Evolutionary conservation across 208 protist genomes (phyloP).

Genomic region (Porcisia deanei): DNA sequence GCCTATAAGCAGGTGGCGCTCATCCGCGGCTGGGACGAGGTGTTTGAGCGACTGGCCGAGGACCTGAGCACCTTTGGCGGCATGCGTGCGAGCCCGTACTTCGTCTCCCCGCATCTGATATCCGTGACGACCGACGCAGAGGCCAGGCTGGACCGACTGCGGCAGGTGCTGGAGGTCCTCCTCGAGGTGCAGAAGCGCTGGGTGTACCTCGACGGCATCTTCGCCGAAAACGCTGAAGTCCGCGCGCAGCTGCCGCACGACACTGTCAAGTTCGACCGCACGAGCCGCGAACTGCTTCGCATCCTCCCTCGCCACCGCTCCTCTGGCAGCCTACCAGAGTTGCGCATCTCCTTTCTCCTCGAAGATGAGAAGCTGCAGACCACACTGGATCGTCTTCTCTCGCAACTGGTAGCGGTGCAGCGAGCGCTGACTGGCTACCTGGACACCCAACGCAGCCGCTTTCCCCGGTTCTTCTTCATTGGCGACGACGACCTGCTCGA

Average conservation of each 20-base stretch:
- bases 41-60: constrained; percentile 94
- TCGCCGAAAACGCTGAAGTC: constrained; percentile 95
- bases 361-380: constrained; percentile 91
- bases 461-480: constrained; percentile 99
- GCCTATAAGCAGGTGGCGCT: constrained; percentile 95
- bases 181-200: constrained; percentile 97
- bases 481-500: constrained; percentile 99
- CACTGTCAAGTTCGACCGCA: constrained; percentile 91
- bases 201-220: constrained; percentile 99
- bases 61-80: constrained; percentile 93
- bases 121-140: constrained; percentile 89
- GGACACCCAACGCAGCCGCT: constrained; percentile 95
- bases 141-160: constrained; percentile 91
- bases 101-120: constrained; percentile 68
- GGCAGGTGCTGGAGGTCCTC: constrained; percentile 91
- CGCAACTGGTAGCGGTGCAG: constrained; percentile 95
- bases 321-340: constrained; percentile 41
- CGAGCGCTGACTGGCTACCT: constrained; percentile 98
- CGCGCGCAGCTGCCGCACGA: constrained; percentile 95
- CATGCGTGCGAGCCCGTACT: constrained; percentile 98
- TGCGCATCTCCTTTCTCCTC: constrained; percentile 88
- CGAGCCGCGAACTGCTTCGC: constrained; percentile 94
- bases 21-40: constrained; percentile 97
- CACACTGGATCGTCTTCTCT: constrained; percentile 92
- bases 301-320: constrained; percentile 90